Conservation (phyloP, 768 basidiomycete genomes). For the Calocera viscosa region DNA sequence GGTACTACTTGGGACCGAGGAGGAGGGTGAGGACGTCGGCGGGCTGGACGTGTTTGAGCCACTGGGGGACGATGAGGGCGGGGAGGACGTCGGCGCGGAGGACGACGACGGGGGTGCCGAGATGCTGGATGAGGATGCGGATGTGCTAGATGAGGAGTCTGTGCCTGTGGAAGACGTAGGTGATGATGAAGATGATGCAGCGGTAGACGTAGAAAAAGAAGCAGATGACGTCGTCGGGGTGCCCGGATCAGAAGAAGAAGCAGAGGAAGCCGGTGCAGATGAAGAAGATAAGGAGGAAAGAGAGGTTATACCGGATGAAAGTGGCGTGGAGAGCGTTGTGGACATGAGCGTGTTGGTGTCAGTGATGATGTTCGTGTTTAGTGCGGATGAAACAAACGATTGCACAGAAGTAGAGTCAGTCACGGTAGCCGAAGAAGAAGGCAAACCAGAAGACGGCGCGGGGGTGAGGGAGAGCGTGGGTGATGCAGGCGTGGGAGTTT, state of each 20-base stretch:
- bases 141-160: background rate
- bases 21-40: background rate
- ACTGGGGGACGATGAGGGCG: slow-evolving; percentile 11
- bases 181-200: background rate
- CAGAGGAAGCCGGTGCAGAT: slow-evolving; percentile 17
- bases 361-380: background rate
- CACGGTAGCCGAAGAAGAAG: background rate
- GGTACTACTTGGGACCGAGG: background rate
- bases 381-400: no score
- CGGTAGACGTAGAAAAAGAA: slow-evolving; percentile 6
- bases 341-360: background rate
- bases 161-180: slow-evolving; percentile 10
- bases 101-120: background rate
- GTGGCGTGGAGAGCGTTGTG: background rate
- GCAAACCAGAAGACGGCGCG: background rate
- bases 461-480: background rate
- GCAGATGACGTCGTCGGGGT: slow-evolving; percentile 8
- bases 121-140: background rate
- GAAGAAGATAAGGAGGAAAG: slow-evolving; percentile 13
- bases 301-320: background rate
- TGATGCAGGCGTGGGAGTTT: background rate
- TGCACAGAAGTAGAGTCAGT: background rate
- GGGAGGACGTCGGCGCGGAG: background rate
- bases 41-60: slow-evolving; percentile 9
- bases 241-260: slow-evolving; percentile 9